A percentile compares a stretch with the other conserved stretches of the same genome.
Conservation (phyloP, 331 rosid genomes). For the Stylosanthes scabra region DNA sequence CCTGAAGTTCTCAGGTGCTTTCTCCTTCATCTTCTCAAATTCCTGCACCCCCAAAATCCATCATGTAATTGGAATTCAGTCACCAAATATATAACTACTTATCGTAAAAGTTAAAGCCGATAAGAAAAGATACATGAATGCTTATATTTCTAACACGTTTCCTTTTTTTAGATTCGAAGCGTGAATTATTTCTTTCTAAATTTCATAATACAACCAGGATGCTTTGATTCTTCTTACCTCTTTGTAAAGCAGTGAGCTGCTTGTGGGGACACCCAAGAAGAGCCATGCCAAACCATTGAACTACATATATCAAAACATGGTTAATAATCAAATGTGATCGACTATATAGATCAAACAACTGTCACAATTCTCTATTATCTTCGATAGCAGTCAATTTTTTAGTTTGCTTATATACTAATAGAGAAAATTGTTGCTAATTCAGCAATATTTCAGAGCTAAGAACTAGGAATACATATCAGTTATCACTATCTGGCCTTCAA, state of each 20-base stretch:
- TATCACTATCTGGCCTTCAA: background rate
- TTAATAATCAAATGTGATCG: slow-evolving; percentile 8
- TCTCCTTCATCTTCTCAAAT: slow-evolving; percentile 87
- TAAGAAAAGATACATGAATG: too few relatives aligned
- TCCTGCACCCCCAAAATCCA: slow-evolving; percentile 50
- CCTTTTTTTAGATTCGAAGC: background rate
- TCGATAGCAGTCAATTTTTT: too few relatives aligned
- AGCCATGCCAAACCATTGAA: slow-evolving; percentile 92
- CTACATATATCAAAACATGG: slow-evolving; percentile 43
- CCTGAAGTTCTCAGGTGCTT: slow-evolving; percentile 68
- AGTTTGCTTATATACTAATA: too few relatives aligned
- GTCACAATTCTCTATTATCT: too few relatives aligned
- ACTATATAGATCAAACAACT: too few relatives aligned
- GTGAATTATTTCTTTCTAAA: background rate
- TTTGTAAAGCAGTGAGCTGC: slow-evolving; percentile 85
- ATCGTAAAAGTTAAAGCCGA: too few relatives aligned
- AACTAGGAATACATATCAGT: background rate
- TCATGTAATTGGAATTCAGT: background rate
- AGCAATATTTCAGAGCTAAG: too few relatives aligned
- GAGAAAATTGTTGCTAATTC: too few relatives aligned
- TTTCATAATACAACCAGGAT: background rate
- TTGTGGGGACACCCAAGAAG: slow-evolving; percentile 89
- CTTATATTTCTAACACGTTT: background rate
- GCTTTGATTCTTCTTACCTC: slow-evolving; percentile 56
- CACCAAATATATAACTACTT: too few relatives aligned